phyloP scores from a whole-genome alignment of 176 grass and related monocot genomes.

The Eragrostis curvula region DNA sequence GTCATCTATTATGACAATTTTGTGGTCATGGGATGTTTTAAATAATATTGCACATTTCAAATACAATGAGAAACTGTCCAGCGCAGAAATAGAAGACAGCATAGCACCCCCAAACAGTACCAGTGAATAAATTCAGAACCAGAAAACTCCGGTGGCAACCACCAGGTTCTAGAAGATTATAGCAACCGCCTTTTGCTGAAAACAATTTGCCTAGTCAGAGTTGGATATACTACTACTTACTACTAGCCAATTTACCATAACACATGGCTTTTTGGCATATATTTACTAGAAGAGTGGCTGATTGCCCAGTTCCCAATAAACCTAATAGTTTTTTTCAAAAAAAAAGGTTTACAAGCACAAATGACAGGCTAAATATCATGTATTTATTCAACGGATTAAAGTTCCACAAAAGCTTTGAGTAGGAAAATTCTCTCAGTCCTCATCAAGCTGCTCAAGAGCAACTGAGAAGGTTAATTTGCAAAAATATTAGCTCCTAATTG shows the following conservation, averaged over 20 bases:
- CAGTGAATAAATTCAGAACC: conserved; percentile 4
- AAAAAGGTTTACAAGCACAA: neutral
- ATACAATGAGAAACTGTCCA: neutral
- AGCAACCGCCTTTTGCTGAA: neutral
- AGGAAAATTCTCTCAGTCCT: neutral
- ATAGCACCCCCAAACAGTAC: neutral
- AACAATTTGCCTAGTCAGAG: neutral
- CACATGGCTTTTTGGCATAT: neutral
- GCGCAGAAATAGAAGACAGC: neutral
- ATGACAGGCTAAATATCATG: neutral
- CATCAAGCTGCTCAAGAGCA: neutral
- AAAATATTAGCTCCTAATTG: neutral
- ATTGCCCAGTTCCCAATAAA: neutral
- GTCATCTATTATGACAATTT: conserved; percentile 3
- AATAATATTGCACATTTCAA: neutral
- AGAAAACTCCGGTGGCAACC: conserved; percentile 11
- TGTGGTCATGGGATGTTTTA: neutral
- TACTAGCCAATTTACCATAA: neutral
- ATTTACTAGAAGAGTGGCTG: neutral
- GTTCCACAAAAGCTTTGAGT: neutral
- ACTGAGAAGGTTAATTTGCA: neutral
- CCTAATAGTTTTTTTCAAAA: neutral
- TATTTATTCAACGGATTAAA: neutral
- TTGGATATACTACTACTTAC: neutral
- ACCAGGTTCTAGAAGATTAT: conserved; percentile 18